Percentiles rank a stretch among this genome's conserved stretches.
These are phyloP conservation scores for Capsella bursapastoris DNA, from an alignment of 345 rosid genomes.

Conservation along the genomic window DNA sequence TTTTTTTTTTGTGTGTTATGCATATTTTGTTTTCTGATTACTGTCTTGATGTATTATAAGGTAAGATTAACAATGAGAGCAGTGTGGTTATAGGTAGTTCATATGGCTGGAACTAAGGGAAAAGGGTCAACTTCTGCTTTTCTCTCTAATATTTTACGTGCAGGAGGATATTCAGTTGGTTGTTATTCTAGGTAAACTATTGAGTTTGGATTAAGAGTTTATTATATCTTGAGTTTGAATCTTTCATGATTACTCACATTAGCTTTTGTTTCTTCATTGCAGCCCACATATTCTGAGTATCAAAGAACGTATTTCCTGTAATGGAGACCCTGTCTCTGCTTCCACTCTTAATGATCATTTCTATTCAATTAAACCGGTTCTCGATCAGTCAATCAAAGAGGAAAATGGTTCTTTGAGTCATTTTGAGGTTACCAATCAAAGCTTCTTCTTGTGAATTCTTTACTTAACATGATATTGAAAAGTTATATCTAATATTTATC, in stretches of 20 bases:
- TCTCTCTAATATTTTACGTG: conserved; percentile 71
- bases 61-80: conserved; percentile 17
- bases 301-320: conserved; percentile 77
- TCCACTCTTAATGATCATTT: conserved; percentile 61
- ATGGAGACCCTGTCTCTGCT: conserved; percentile 66
- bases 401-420: conserved; percentile 80
- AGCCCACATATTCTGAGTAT: conserved; percentile 86
- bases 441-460: conserved; percentile 9
- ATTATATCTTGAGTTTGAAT: background rate
- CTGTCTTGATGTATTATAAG: background rate
- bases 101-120: conserved; percentile 95
- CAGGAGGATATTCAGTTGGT: conserved; percentile 79
- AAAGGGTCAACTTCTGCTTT: conserved; percentile 94
- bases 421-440: conserved; percentile 66
- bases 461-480: background rate
- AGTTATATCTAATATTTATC: background rate
- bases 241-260: conserved; percentile 4
- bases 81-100: conserved; percentile 57
- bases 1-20: background rate
- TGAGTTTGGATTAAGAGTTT: background rate
- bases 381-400: conserved; percentile 60
- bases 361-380: conserved; percentile 52
- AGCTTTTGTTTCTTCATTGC: conserved; percentile 28
- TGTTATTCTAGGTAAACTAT: conserved; percentile 75
- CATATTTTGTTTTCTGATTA: too few species aligned